These are phyloP conservation scores for Yarrowia yakushimensis DNA, from an alignment of 805 yeast species.

Conservation along the genomic window DNA sequence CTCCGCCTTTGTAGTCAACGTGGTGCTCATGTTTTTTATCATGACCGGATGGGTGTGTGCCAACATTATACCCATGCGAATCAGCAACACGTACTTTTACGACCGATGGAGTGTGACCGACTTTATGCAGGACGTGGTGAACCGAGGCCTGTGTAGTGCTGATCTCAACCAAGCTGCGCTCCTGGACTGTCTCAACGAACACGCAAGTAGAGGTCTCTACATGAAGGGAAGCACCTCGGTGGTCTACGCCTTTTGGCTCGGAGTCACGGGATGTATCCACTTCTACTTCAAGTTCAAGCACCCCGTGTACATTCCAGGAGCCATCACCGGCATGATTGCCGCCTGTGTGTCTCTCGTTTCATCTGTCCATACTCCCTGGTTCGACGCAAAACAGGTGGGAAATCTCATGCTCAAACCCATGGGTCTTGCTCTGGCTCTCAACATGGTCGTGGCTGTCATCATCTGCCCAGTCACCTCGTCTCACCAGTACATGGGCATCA, in stretches of 20 bases:
- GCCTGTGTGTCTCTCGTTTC: slow-evolving; percentile 28
- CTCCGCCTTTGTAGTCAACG: slow-evolving; percentile 5
- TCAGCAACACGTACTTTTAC: slow-evolving; percentile 12
- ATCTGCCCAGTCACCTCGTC: slow-evolving; percentile 36
- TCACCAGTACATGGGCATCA: slow-evolving; percentile 29
- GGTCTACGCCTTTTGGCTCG: slow-evolving; percentile 10
- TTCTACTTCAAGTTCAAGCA: slow-evolving; percentile 23
- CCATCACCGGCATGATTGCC: slow-evolving; percentile 32
- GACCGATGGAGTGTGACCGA: slow-evolving; percentile 28
- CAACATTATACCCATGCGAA: slow-evolving; percentile 7
- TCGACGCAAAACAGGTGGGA: slow-evolving; percentile 31
- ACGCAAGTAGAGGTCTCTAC: background rate
- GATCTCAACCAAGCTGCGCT: slow-evolving; percentile 13
- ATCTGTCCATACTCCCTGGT: slow-evolving; percentile 29
- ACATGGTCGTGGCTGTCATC: slow-evolving; percentile 30
- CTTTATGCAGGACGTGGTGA: slow-evolving; percentile 11
- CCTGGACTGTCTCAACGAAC: background rate
- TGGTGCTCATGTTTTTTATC: slow-evolving; percentile 13
- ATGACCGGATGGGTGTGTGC: slow-evolving; percentile 25
- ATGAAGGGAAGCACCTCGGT: background rate
- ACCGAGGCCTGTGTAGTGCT: background rate
- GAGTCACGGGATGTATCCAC: slow-evolving; percentile 1
- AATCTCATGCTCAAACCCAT: slow-evolving; percentile 31
- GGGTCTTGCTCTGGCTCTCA: slow-evolving; percentile 32
- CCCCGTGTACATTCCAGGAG: slow-evolving; percentile 31